These are phyloP conservation scores for Euphorbia pulcherrima DNA, from an alignment of 345 rosid species.

Conservation along the genomic window DNA sequence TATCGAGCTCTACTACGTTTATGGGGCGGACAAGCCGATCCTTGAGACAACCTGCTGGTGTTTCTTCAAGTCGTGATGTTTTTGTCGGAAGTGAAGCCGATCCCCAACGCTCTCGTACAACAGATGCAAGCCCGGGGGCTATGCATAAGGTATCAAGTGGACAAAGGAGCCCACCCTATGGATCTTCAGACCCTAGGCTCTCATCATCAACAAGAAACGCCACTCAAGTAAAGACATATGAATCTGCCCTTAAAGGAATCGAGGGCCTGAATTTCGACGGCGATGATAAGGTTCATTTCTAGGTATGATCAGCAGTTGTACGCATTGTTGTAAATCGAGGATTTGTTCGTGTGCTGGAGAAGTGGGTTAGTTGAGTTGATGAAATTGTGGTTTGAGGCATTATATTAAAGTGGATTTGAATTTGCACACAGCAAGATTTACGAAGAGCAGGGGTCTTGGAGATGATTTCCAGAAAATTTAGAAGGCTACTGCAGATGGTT, in stretches of 20 bases:
- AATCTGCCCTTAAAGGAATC: slow-evolving; percentile 58
- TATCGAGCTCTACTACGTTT: slow-evolving; percentile 52
- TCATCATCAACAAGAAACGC: slow-evolving; percentile 49
- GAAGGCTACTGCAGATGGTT: slow-evolving; percentile 4
- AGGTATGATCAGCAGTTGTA: slow-evolving; percentile 18
- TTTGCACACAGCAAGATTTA: not conserved
- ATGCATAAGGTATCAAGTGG: slow-evolving; percentile 44
- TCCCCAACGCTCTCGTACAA: slow-evolving; percentile 42
- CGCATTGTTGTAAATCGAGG: slow-evolving; percentile 37
- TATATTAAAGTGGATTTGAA: slow-evolving; percentile 7
- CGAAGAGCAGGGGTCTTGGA: slow-evolving; percentile 4
- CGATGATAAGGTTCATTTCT: slow-evolving; percentile 49
- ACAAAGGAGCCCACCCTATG: slow-evolving; percentile 50
- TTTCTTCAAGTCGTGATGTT: slow-evolving; percentile 57
- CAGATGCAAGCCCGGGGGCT: slow-evolving; percentile 52
- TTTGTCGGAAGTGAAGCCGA: slow-evolving; percentile 56
- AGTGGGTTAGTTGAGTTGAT: slow-evolving; percentile 13
- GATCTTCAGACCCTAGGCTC: slow-evolving; percentile 59
- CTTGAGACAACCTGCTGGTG: slow-evolving; percentile 46
- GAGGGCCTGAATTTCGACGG: slow-evolving; percentile 56
- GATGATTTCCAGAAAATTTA: slow-evolving; percentile 8
- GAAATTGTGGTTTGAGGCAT: slow-evolving; percentile 16
- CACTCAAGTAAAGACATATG: slow-evolving; percentile 45
- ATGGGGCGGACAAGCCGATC: slow-evolving; percentile 65
- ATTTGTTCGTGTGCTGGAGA: slow-evolving; percentile 23